A percentile compares a stretch with the other conserved stretches of the same genome.
Conservation (phyloP, 768 basidiomycete genomes). For the Tulasnella sp. region DNA sequence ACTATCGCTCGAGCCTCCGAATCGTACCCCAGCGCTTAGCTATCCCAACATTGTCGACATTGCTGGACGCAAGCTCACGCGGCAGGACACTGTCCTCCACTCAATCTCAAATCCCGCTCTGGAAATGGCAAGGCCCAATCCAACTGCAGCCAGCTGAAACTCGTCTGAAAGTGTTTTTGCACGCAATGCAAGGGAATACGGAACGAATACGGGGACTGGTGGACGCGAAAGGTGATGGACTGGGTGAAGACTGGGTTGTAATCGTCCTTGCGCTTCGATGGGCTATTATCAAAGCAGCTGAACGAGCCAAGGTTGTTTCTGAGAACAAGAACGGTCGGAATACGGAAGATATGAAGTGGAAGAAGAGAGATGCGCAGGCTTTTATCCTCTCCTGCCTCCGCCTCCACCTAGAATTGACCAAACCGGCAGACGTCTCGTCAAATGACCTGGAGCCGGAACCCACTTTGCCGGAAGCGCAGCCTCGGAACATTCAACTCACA, state of each 20-base stretch:
- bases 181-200: constrained; percentile 11
- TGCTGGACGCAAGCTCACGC: not conserved
- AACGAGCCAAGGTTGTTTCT: not conserved
- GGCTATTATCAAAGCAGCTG: constrained; percentile 9
- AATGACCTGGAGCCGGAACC: not conserved
- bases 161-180: constrained; percentile 11
- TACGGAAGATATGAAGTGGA: constrained; percentile 6
- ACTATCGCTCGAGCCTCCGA: constrained; percentile 4
- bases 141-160: constrained; percentile 14
- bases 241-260: not conserved
- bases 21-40: constrained; percentile 5
- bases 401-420: not conserved
- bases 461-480: not conserved
- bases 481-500: constrained; percentile 14
- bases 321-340: not conserved
- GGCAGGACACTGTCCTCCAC: not conserved
- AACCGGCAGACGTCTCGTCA: not conserved
- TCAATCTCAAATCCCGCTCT: not conserved
- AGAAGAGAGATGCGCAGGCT: constrained; percentile 12
- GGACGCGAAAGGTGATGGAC: not conserved
- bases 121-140: constrained; percentile 9
- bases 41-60: not conserved
- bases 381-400: constrained; percentile 11
- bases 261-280: constrained; percentile 11
- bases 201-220: not conserved